phyloP scores from a whole-genome alignment of 495 filamentous ascomycete genomes.

The Podospora anserina region DNA sequence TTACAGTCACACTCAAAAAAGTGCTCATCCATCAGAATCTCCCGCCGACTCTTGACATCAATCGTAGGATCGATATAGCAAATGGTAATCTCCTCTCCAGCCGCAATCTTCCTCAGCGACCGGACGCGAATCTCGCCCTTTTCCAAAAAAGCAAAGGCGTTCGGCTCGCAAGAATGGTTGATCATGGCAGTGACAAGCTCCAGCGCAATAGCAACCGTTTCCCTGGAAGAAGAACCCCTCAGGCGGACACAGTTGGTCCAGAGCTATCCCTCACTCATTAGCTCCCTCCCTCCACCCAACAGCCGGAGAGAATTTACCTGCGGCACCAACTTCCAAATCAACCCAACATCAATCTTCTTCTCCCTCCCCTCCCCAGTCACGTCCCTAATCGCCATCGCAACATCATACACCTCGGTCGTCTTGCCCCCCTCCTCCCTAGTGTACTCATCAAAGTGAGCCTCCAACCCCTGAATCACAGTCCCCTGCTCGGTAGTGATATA shows the following conservation, averaged over 20 bases:
- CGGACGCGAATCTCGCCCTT: constrained; percentile 41
- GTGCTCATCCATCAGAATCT: constrained; percentile 55
- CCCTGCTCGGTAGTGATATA: constrained; percentile 13
- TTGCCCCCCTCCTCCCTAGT: constrained; percentile 6
- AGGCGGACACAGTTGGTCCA: constrained; percentile 23
- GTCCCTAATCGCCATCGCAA: constrained; percentile 13
- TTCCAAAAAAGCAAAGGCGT: constrained; percentile 62
- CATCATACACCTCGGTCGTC: constrained; percentile 16
- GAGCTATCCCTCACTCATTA: constrained; percentile 14
- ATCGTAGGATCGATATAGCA: constrained; percentile 65
- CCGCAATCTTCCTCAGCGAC: constrained; percentile 38
- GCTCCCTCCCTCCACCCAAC: neutral
- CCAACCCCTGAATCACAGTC: constrained; percentile 15
- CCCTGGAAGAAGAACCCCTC: constrained; percentile 32
- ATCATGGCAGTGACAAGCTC: constrained; percentile 56
- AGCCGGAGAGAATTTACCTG: constrained; percentile 12
- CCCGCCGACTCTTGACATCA: constrained; percentile 36
- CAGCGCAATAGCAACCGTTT: constrained; percentile 60
- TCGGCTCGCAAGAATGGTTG: constrained; percentile 72
- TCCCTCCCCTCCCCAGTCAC: constrained; percentile 12
- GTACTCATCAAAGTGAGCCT: constrained; percentile 24
- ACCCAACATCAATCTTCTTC: constrained; percentile 10
- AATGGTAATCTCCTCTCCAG: constrained; percentile 62
- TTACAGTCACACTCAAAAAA: constrained; percentile 65
- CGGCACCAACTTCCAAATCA: constrained; percentile 25